Evolutionary conservation across 306 rosid genomes (phyloP), one percentile per base, ranked within the genome.

Genomic region (Quercus rubra): DNA sequence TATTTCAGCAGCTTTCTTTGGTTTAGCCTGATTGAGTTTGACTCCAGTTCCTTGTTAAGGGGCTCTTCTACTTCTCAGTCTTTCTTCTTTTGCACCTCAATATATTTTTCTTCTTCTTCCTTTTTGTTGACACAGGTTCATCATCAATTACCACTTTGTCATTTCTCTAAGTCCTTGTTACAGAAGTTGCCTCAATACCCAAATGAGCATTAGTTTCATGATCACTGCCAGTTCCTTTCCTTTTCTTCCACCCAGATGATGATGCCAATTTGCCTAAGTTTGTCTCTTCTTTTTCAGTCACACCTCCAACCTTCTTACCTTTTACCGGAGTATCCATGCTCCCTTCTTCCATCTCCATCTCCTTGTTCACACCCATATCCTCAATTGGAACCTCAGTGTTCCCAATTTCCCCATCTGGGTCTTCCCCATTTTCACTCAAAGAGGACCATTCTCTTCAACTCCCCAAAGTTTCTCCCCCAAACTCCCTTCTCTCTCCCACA

Each of bases 91-190:
- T 83, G 83, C 33, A 69, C 83, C 66, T 41, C 49, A 69, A 21
- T 71, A 85, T 93, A 93, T 72, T 91, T 90, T 86, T 93, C 76
- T 21, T 58, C 68, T 52, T 38, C 57, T 68, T 73, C 75, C 67
- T 18, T 3, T 70, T 56, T 30, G 19, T 58, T 28, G 83, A 61
- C 41, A 18, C 49, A 43, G 72, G 54, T 41, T 31, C 55, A 68
- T 38, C 82, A 74, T 76, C 78, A 28, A 76, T 12, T 74, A 49
- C 81, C 43, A 25, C 74, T 79, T 71, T 58, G 35, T 72, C 73
- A 30, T 61, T 80, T 56, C 67, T 85, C 84, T 71, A 75, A 55
- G 54, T 87, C 21, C 58, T 79, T 19, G 79, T 64, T 56, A 78
- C 78, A 75, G 80, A 52, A 21, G 77, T 12, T 74, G 23, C 7